A percentile compares a stretch with the other conserved stretches of the same genome.
These are phyloP conservation scores for Backusella luteola DNA, from an alignment of 192 early-diverging fungal genomes.

Conservation along the genomic window DNA sequence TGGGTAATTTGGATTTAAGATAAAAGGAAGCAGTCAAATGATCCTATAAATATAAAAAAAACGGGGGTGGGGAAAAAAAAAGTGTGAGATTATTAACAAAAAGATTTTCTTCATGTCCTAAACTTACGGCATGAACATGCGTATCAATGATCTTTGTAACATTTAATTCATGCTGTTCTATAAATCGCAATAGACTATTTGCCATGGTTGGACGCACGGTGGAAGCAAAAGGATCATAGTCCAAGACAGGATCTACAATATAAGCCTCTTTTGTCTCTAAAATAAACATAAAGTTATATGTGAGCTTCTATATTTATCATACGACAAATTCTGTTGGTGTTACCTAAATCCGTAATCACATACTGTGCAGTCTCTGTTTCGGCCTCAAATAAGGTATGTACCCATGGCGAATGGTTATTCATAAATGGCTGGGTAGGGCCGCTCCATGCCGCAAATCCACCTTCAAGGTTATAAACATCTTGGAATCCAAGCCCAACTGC, in stretches of 20 bases:
- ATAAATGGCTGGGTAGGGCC: conserved; percentile 27
- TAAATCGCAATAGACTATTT: conserved; percentile 22
- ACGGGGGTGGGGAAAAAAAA: conserved; percentile 9
- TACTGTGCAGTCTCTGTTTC: conserved; percentile 35
- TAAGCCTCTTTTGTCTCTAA: conserved; percentile 30
- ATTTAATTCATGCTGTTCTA: conserved; percentile 16
- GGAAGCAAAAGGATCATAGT: conserved; percentile 27
- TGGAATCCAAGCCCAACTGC: conserved; percentile 21
- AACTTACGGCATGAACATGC: conserved; percentile 34
- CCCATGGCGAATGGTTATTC: conserved; percentile 35
- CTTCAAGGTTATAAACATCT: conserved; percentile 25
- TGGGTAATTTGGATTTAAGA: conserved; percentile 22
- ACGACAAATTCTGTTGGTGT: conserved; percentile 5
- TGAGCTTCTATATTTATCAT: neutral
- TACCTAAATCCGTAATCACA: conserved; percentile 33
- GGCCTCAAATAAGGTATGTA: conserved; percentile 27
- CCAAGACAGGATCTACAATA: conserved; percentile 31
- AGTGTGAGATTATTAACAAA: neutral
- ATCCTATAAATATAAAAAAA: conserved; percentile 23
- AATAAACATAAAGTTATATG: neutral
- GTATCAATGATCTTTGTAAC: conserved; percentile 36
- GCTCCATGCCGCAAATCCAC: conserved; percentile 14
- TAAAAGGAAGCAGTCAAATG: conserved; percentile 32
- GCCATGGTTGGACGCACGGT: conserved; percentile 19
- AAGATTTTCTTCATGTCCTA: neutral